Conservation (phyloP, 495 filamentous ascomycete species). For the Tuber borchii region DNA sequence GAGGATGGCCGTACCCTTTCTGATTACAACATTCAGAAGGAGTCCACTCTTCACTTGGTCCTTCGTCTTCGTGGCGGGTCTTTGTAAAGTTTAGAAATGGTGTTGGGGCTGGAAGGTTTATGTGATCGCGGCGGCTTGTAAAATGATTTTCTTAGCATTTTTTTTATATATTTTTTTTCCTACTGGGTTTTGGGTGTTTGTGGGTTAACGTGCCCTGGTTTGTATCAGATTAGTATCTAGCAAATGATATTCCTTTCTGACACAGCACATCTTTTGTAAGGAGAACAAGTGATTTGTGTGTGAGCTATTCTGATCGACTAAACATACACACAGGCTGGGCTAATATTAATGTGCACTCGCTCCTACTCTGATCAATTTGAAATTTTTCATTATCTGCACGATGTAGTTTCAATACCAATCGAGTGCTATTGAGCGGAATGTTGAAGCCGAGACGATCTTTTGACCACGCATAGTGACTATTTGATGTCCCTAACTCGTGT, state of each 20-base stretch:
- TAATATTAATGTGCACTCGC: background rate
- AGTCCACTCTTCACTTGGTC: slow-evolving; percentile 93
- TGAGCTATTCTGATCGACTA: background rate
- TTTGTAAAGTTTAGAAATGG: background rate
- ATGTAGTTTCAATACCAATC: background rate
- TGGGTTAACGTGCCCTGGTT: background rate
- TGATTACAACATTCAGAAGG: slow-evolving; percentile 99
- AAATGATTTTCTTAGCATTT: slow-evolving; percentile 56
- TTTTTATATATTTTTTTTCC: background rate
- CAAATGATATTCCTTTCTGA: background rate
- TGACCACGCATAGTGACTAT: background rate
- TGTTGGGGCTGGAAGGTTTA: slow-evolving; percentile 70
- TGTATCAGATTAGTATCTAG: background rate
- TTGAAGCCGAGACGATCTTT: background rate
- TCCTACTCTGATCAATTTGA: background rate
- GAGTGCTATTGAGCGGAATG: background rate
- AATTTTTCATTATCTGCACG: background rate
- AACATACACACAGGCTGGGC: background rate
- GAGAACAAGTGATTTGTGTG: background rate
- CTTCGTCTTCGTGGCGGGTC: slow-evolving; percentile 87
- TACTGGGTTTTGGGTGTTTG: background rate
- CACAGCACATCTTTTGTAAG: background rate
- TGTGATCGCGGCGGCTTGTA: slow-evolving; percentile 87
- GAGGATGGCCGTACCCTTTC: slow-evolving; percentile 82
- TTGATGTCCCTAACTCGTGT: background rate